phyloP scores from a whole-genome alignment of 192 early-diverging fungal species.

The Backusella westeae region DNA sequence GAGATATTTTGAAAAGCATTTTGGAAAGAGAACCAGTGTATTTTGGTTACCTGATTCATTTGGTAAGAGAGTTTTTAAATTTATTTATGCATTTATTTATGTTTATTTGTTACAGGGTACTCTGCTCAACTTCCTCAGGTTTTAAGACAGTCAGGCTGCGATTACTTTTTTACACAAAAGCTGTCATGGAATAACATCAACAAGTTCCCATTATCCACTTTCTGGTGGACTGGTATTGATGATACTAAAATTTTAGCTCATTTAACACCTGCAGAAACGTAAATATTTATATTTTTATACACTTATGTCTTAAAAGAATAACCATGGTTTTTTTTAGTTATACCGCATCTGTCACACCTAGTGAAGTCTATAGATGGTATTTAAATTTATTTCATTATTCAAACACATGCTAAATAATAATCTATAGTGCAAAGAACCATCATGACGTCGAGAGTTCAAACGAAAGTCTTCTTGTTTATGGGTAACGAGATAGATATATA shows the following conservation, averaged over 20 bases:
- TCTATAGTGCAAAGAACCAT: constrained; percentile 75
- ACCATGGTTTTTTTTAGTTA: constrained; percentile 12
- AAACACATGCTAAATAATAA: not conserved
- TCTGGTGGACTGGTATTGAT: constrained; percentile 94
- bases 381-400: not conserved
- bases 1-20: constrained; percentile 79
- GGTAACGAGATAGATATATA: constrained; percentile 39
- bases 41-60: constrained; percentile 98
- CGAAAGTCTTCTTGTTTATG: constrained; percentile 87
- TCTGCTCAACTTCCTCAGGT: constrained; percentile 94
- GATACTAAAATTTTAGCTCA: constrained; percentile 63
- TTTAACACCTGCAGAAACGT: constrained; percentile 38
- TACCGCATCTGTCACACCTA: constrained; percentile 21
- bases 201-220: constrained; percentile 96
- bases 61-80: constrained; percentile 44
- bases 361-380: constrained; percentile 36
- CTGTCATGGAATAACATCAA: constrained; percentile 99
- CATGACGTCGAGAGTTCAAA: constrained; percentile 85
- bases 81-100: not conserved
- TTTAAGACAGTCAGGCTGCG: constrained; percentile 68
- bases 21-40: constrained; percentile 68
- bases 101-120: constrained; percentile 47
- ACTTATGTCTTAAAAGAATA: not conserved
- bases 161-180: constrained; percentile 99
- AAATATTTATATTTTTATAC: not conserved